Conservation (phyloP, 352 stramenopile genomes). For the Thraustochytrium striatum region DNA sequence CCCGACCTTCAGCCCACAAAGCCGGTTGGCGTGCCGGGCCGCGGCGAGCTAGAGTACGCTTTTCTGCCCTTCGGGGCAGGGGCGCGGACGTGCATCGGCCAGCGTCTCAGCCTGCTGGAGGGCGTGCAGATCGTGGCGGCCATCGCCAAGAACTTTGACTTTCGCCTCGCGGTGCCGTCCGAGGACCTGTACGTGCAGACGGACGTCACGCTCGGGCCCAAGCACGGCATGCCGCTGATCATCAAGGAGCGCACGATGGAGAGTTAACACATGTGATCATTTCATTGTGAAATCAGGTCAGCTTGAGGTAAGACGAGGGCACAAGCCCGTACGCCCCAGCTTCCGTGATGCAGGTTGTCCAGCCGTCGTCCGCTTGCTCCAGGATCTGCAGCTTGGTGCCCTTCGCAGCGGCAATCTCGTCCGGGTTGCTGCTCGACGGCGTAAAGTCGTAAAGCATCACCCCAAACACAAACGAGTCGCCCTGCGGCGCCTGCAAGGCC, state of each 20-base stretch:
- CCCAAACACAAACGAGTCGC: too few species aligned
- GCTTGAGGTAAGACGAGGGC: constrained; percentile 13
- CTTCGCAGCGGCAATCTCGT: not conserved
- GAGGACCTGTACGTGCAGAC: constrained; percentile 20
- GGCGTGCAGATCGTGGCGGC: constrained; percentile 6
- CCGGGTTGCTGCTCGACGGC: constrained; percentile 9
- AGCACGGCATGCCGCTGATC: constrained; percentile 8
- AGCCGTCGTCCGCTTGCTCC: constrained; percentile 21
- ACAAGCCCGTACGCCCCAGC: constrained; percentile 8
- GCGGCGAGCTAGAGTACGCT: constrained; percentile 37
- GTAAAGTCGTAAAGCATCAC: constrained; percentile 1
- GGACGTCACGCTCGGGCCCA: constrained; percentile 29
- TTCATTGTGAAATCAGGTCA: not conserved
- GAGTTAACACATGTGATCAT: not conserved
- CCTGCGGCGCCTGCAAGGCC: not conserved
- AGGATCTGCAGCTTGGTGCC: constrained; percentile 10
- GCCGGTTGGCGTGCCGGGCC: constrained; percentile 27
- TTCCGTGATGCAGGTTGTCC: not conserved
- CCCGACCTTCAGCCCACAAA: constrained; percentile 42
- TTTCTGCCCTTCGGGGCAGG: constrained; percentile 31
- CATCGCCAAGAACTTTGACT: constrained; percentile 47
- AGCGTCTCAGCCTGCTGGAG: constrained; percentile 12
- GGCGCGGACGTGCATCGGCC: constrained; percentile 17
- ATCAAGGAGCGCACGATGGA: too few species aligned
- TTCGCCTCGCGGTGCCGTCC: not conserved